Percentiles rank a stretch among this genome's conserved stretches.
phyloP scores from a whole-genome alignment of 169 alveolate species.

The Prorocentrum cordatum region DNA sequence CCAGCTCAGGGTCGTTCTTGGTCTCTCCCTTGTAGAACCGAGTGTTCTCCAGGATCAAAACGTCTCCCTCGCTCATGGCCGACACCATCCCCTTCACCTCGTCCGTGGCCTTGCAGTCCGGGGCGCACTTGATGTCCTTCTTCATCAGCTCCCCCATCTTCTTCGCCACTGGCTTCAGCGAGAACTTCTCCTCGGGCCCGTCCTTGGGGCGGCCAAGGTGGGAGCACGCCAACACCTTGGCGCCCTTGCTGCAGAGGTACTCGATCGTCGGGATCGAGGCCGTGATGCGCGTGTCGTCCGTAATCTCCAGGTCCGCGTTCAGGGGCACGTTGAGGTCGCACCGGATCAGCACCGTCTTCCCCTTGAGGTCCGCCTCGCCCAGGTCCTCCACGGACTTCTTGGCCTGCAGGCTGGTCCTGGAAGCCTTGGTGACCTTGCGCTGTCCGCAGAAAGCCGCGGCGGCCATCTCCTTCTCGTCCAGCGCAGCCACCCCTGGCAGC shows the following conservation, averaged over 20 bases:
- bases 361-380: too few species aligned
- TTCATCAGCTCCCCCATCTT: too few species aligned
- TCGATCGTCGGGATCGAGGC: too few species aligned
- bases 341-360: conserved; percentile 87
- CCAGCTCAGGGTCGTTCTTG: conserved; percentile 57
- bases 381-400: too few species aligned
- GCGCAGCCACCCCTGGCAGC: too few species aligned
- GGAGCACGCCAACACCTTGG: conserved; percentile 82
- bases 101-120: too few species aligned
- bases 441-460: too few species aligned
- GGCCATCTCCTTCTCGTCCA: too few species aligned
- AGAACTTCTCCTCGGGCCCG: conserved; percentile 70
- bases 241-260: conserved; percentile 82
- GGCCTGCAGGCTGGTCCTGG: too few species aligned
- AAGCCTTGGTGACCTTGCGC: too few species aligned
- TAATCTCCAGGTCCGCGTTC: conserved; percentile 80
- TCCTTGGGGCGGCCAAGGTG: conserved; percentile 77
- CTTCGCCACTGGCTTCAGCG: conserved; percentile 76
- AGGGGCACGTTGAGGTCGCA: conserved; percentile 95
- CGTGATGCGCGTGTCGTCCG: conserved; percentile 89
- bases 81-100: conserved; percentile 78
- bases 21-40: conserved; percentile 27
- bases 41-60: conserved; percentile 88
- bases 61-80: conserved; percentile 81
- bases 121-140: too few species aligned